These are phyloP conservation scores for Metschnikowia dekortorum DNA, from an alignment of 805 yeast species.

Conservation along the genomic window DNA sequence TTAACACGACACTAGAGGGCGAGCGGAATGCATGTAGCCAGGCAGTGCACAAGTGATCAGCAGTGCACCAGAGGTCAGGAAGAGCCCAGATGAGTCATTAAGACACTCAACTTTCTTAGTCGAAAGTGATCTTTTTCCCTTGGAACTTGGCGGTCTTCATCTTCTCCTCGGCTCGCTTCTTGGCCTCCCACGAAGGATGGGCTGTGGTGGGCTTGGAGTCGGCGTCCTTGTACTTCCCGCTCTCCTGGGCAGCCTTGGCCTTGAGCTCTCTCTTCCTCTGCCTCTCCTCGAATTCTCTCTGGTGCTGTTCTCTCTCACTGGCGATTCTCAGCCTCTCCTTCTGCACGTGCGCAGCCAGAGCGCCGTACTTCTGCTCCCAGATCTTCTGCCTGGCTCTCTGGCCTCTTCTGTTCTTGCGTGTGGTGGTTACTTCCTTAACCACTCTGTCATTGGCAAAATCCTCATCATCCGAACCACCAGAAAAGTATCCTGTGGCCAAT, in stretches of 20 bases:
- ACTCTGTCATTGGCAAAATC: slow-evolving; percentile 42
- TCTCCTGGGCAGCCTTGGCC: slow-evolving; percentile 26
- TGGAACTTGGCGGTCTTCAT: slow-evolving; percentile 60
- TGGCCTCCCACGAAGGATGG: slow-evolving; percentile 99
- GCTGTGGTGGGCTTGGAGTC: not conserved
- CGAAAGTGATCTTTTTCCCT: slow-evolving; percentile 85
- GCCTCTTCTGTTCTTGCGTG: slow-evolving; percentile 87
- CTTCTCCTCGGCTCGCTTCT: slow-evolving; percentile 65
- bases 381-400: slow-evolving; percentile 95
- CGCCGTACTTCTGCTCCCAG: slow-evolving; percentile 91
- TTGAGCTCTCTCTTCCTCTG: slow-evolving; percentile 60
- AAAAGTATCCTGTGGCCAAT: slow-evolving; percentile 73
- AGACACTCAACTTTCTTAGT: slow-evolving; percentile 20
- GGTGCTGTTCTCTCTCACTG: slow-evolving; percentile 56
- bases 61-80: too few relatives aligned
- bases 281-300: slow-evolving; percentile 68
- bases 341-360: slow-evolving; percentile 74
- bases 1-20: not conserved
- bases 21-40: not conserved
- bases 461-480: slow-evolving; percentile 76
- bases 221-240: slow-evolving; percentile 21
- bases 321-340: slow-evolving; percentile 53
- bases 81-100: too few relatives aligned
- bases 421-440: slow-evolving; percentile 49
- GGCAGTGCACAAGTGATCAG: too few relatives aligned